A percentile compares a stretch with the other conserved stretches of the same genome.
These are phyloP conservation scores for Rhizopogon roseolus DNA, from an alignment of 768 basidiomycete genomes.

Conservation along the genomic window DNA sequence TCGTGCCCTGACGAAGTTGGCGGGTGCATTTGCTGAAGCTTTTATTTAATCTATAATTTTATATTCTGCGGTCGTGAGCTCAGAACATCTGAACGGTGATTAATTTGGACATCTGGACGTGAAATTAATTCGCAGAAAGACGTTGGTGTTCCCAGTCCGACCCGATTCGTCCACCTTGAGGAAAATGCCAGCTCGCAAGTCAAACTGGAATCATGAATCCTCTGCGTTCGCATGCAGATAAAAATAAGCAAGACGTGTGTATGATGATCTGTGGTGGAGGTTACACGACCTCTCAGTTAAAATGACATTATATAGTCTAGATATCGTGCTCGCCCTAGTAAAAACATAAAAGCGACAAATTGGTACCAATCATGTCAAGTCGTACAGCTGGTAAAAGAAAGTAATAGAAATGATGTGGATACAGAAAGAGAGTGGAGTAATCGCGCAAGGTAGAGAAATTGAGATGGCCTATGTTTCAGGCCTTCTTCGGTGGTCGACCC, in stretches of 20 bases:
- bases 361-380: slow-evolving; percentile 29
- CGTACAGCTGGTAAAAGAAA: slow-evolving; percentile 28
- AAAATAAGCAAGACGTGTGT: slow-evolving; percentile 26
- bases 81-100: slow-evolving; percentile 26
- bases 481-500: slow-evolving; percentile 59
- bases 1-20: slow-evolving; percentile 21
- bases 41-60: slow-evolving; percentile 16
- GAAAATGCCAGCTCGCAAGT: slow-evolving; percentile 10
- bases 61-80: slow-evolving; percentile 10
- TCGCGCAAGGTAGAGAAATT: slow-evolving; percentile 24
- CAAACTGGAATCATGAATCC: slow-evolving; percentile 9
- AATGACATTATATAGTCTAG: slow-evolving; percentile 30
- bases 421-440: slow-evolving; percentile 7
- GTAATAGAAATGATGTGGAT: slow-evolving; percentile 1
- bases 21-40: slow-evolving; percentile 8
- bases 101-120: slow-evolving; percentile 27
- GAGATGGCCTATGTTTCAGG: slow-evolving; percentile 12
- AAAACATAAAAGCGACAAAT: slow-evolving; percentile 27
- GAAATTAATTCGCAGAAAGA: slow-evolving; percentile 26
- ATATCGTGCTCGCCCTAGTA: slow-evolving; percentile 28
- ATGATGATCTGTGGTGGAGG: slow-evolving; percentile 6
- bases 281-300: slow-evolving; percentile 13
- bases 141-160: slow-evolving; percentile 10
- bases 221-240: slow-evolving; percentile 25
- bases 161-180: slow-evolving; percentile 4